Evolutionary conservation across 495 filamentous ascomycete genomes (phyloP).

Genomic region (Daldinia concentrica): DNA sequence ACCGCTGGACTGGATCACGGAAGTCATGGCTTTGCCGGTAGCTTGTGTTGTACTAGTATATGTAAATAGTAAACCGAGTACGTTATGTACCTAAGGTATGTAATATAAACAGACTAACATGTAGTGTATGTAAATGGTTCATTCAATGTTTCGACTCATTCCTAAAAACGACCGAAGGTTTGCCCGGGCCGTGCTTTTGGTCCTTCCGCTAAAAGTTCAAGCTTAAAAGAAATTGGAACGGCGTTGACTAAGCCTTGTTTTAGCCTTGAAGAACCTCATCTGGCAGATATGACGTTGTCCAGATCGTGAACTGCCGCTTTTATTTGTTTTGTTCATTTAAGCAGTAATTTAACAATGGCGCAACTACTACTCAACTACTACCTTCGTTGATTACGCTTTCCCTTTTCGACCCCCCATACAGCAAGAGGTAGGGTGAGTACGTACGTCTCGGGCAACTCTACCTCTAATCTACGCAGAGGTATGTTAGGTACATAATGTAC

Average conservation of each 20-base stretch:
- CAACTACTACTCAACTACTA: slow-evolving; percentile 28
- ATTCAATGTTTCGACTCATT: slow-evolving; percentile 40
- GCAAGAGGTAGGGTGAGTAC: neutral
- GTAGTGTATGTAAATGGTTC: slow-evolving; percentile 12
- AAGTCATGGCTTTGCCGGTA: slow-evolving; percentile 29
- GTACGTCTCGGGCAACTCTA: neutral
- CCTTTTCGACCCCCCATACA: slow-evolving; percentile 8
- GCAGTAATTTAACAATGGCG: slow-evolving; percentile 34
- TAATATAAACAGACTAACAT: no score
- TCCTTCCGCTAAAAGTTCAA: slow-evolving; percentile 38
- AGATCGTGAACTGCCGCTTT: slow-evolving; percentile 36
- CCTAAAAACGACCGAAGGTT: slow-evolving; percentile 47
- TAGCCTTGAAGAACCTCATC: slow-evolving; percentile 40
- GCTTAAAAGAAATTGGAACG: slow-evolving; percentile 42
- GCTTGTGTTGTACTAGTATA: slow-evolving; percentile 40
- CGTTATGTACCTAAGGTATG: no score
- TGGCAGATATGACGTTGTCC: slow-evolving; percentile 38
- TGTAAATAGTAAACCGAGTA: no score
- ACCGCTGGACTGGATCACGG: slow-evolving; percentile 30
- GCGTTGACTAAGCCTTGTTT: slow-evolving; percentile 42
- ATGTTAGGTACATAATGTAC: slow-evolving; percentile 12
- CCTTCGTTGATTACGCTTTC: slow-evolving; percentile 17
- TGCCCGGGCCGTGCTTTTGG: slow-evolving; percentile 41
- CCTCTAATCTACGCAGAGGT: neutral
- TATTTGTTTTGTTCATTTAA: slow-evolving; percentile 36